phyloP scores from a whole-genome alignment of 495 filamentous ascomycete genomes.

The Geoglossum glabrum region DNA sequence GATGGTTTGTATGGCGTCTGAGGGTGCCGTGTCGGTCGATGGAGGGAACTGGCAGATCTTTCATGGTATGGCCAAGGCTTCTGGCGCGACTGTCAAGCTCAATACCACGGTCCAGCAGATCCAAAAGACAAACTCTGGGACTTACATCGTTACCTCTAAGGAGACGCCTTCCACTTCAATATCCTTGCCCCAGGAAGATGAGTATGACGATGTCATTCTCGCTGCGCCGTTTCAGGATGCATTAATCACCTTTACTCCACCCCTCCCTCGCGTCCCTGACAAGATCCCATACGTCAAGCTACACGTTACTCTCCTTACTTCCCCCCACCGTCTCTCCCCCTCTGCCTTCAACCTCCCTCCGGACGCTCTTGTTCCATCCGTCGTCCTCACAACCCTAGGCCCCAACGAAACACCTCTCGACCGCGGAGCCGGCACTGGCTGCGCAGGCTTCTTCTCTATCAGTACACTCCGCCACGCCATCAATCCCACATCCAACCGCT shows the following conservation, averaged over 20 bases:
- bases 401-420: slow-evolving; percentile 28
- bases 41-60: slow-evolving; percentile 98
- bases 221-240: slow-evolving; percentile 60
- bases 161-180: neutral
- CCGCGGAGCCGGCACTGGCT: slow-evolving; percentile 36
- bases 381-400: slow-evolving; percentile 70
- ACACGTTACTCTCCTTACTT: slow-evolving; percentile 77
- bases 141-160: slow-evolving; percentile 22
- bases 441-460: slow-evolving; percentile 69
- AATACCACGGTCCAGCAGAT: slow-evolving; percentile 51
- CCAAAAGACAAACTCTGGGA: slow-evolving; percentile 17
- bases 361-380: slow-evolving; percentile 34
- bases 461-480: slow-evolving; percentile 41
- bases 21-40: slow-evolving; percentile 56
- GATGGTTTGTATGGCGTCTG: slow-evolving; percentile 85
- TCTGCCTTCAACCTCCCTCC: slow-evolving; percentile 44
- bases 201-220: slow-evolving; percentile 66
- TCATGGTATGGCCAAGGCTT: slow-evolving; percentile 47
- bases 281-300: slow-evolving; percentile 62
- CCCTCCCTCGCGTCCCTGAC: slow-evolving; percentile 34
- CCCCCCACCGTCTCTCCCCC: slow-evolving; percentile 45
- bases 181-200: slow-evolving; percentile 10
- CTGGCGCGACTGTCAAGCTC: slow-evolving; percentile 38
- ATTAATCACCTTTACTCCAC: slow-evolving; percentile 34
- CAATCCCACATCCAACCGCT: neutral